Evolutionary conservation across 225 moss, liverwort and hornwort species (phyloP), one percentile per base, ranked within the genome.

Genomic region (Polytrichum commune): DNA sequence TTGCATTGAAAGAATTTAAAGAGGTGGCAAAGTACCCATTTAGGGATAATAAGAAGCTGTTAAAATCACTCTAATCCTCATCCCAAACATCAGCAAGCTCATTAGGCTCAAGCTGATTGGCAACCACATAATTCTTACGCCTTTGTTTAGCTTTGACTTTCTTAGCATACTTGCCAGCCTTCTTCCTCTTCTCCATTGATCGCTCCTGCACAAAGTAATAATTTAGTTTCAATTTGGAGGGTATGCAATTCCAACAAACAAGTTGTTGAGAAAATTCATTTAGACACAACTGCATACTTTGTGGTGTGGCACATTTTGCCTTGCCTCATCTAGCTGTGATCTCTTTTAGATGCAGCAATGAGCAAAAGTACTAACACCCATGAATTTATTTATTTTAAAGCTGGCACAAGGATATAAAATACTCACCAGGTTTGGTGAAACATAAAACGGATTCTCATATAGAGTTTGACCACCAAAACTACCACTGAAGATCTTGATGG

Each of bases 401-500:
- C 19, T 4, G 27, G 24, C n/a, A 66, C 35, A 67, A 19, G 16
- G 63, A 53, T 20, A 46, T 23, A n/a, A n/a, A 22, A 20, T 22
- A 54, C 80, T 74, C 73, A 95, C 93, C 81, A 80, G 35, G 60
- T 98, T 98, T n/a, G 97, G 97, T 33, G 97, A 98, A 20, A 98
- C 90, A 68, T 98, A 98, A 63, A 98, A 95, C 8, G 97, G 97
- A 76, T 98, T 98, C 75, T 98, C 97, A 62, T 95, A 98, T 4
- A 98, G 80, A 24, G 92, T 91, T 74, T 89, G 92, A 18, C 97
- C 97, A 29, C 95, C 91, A 63, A 98, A 98, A 74, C 94, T 94
- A 55, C 95, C 95, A 72, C 93, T 84, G 72, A 98, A 98, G 57
- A 98, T 95, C 78, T 98, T 98, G 73, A 98, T 98, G 46, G 94